Evolutionary conservation across 2,329 filamentous ascomycete species (phyloP), one percentile per base, ranked within the genome.

Genomic region (Claviceps paspali): DNA sequence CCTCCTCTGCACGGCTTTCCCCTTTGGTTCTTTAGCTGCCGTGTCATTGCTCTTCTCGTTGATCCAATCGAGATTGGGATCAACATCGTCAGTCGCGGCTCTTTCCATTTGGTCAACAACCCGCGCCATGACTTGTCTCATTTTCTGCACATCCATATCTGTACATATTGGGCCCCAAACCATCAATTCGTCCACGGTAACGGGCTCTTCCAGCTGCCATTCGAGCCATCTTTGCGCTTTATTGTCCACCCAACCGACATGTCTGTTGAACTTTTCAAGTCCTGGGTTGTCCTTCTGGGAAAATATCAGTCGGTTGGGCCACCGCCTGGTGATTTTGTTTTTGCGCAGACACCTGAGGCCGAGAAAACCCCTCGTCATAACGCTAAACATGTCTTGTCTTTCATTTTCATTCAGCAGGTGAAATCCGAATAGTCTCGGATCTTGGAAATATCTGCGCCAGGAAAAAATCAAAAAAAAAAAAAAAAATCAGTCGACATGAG

Each of bases 151-250:
- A 9, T 17, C 8, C 26, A 29, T 17, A 1, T 9, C n/a, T n/a
- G 3, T 15, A 14, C 26, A 35, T 12, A 35, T 0, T 12, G 10
- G 11, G 3, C 6, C 3, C 34, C 34, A 35, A 23, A 15, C 8
- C 2, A 12, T n/a, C 6, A 35, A 11, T n/a, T 22, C 4, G 15
- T 28, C 27, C 18, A 29, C 26, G 11, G 21, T 26, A 17, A 9
- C 4, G 2, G 6, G 18, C 18, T 28, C 24, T 8, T 35, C 26
- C 18, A 35, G 12, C 14, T 35, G 47, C 51, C 51, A 54, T 36
- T 54, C 51, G 4, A 54, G 32, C 50, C 50, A 53, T 32, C 46
- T 43, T 15, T 43, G 33, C 3, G 50, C 47, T 19, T 27, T 39
- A 11, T 28, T 31, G 33, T 44, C 33, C 5, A 43, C 35, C 51